Evolutionary conservation across 2,329 filamentous ascomycete species (phyloP), one percentile per base, ranked within the genome.

Genomic region (Periconia macrospinosa): DNA sequence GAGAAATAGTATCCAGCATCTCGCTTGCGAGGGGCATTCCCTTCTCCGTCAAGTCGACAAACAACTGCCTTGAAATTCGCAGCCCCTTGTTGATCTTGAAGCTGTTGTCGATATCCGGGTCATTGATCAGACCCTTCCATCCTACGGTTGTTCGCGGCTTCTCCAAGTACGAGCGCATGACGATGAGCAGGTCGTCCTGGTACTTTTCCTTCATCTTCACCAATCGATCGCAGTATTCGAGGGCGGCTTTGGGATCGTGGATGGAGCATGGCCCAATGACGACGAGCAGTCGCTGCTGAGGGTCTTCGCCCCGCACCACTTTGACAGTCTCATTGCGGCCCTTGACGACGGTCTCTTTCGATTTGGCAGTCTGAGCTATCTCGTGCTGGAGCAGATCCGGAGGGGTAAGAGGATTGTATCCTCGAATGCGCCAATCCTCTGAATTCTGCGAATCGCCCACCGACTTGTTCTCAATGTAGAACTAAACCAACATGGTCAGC

Each of bases 81-180:
- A 99, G 78, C 18, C 94, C 94, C 82, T 97, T 97, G 83, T 97
- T 97, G 80, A 99, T 97, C 79, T 97, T 87, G 88, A 96, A 97
- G 76, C 89, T 94, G 75, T 96, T 93, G 76, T 97, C 92, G 71
- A 99, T 96, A 70, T 97, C 93, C 1, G 94, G 94, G 77, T 99
- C 94, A 75, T 99, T 97, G 80, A 99, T 96, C 66, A 99, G 81
- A 47, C 94, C 94, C 81, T 99, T 99, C 94, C 94, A 99, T 64
- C 94, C 94, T 27, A 99, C 91, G 0, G 94, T 99, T 27, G 94
- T 99, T 60, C 94, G 87, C 19, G 94, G 94, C 83, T 99, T 99
- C 83, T 99, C 94, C 56, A 99, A 86, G 84, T 99, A 99, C 60
- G 91, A 90, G 65, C 94, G 90, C 94, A 99, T 99, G 57, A 99